A percentile compares a stretch with the other conserved stretches of the same genome.
These are phyloP conservation scores for Fusarium sp. DNA, from an alignment of 2,329 filamentous ascomycete genomes.

Conservation along the genomic window DNA sequence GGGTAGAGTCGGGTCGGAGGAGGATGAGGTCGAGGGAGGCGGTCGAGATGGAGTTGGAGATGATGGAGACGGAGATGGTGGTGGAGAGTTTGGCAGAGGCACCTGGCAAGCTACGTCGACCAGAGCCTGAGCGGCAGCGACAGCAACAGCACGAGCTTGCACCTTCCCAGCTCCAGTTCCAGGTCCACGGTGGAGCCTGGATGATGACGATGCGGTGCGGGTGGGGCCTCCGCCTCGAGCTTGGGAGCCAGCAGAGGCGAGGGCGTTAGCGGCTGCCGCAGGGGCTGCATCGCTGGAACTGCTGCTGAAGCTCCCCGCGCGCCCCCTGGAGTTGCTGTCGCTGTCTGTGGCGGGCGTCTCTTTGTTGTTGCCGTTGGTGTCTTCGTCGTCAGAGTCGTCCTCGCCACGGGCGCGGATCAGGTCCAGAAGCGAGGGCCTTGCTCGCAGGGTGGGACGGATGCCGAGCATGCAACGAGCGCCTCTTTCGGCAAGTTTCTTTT, in stretches of 20 bases:
- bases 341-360: not conserved
- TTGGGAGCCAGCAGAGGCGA: not conserved
- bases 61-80: slow-evolving; percentile 49
- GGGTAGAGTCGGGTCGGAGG: slow-evolving; percentile 47
- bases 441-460: slow-evolving; percentile 60
- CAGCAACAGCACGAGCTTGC: slow-evolving; percentile 19
- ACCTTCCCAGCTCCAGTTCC: slow-evolving; percentile 26
- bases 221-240: slow-evolving; percentile 23
- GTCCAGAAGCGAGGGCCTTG: slow-evolving; percentile 65
- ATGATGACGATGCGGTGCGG: slow-evolving; percentile 47
- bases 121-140: slow-evolving; percentile 35
- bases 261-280: slow-evolving; percentile 28
- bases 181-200: slow-evolving; percentile 43
- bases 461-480: slow-evolving; percentile 58
- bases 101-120: slow-evolving; percentile 51
- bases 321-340: slow-evolving; percentile 11
- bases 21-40: slow-evolving; percentile 45
- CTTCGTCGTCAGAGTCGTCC: slow-evolving; percentile 35
- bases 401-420: slow-evolving; percentile 54
- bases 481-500: slow-evolving; percentile 15
- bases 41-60: slow-evolving; percentile 47
- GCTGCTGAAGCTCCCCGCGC: slow-evolving; percentile 10
- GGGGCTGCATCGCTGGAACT: slow-evolving; percentile 35
- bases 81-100: slow-evolving; percentile 56
- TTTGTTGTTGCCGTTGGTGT: slow-evolving; percentile 8